A percentile compares a stretch with the other conserved stretches of the same genome.
phyloP scores from a whole-genome alignment of 305 asterid species.

The Fraxinus sp. region DNA sequence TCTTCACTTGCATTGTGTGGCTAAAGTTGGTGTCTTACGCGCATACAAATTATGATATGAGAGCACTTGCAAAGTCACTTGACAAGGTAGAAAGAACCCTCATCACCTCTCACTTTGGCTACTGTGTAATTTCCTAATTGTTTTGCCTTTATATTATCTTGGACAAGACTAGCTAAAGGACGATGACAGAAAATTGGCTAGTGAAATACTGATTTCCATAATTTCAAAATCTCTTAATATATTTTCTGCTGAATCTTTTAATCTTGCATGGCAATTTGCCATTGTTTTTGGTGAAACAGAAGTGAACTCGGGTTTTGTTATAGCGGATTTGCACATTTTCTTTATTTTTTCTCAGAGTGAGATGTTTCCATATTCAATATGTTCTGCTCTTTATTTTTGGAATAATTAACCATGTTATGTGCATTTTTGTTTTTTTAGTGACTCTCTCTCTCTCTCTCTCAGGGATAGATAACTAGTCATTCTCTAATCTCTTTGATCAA shows the following conservation, averaged over 20 bases:
- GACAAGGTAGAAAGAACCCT: conserved; percentile 59
- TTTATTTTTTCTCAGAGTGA: neutral
- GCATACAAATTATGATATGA: conserved; percentile 88
- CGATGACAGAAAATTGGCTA: neutral
- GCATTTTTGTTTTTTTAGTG: neutral
- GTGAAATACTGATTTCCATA: neutral
- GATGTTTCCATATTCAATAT: neutral
- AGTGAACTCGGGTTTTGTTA: neutral
- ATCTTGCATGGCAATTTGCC: conserved; percentile 2
- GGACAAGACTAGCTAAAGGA: conserved; percentile 4
- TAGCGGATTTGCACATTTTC: conserved; percentile 9
- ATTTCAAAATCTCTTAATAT: neutral
- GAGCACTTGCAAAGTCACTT: conserved; percentile 64
- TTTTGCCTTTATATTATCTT: neutral
- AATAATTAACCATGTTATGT: neutral
- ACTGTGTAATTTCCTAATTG: neutral
- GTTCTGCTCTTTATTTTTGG: conserved; percentile 1
- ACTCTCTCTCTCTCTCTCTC: neutral
- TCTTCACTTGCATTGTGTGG: conserved; percentile 81
- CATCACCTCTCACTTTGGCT: neutral
- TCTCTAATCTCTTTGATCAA: conserved; percentile 19
- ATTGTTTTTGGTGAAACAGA: conserved; percentile 6
- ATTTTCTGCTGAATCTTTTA: neutral
- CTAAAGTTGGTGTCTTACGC: conserved; percentile 94
- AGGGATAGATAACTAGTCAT: conserved; percentile 4